Conservation (phyloP, 2,329 filamentous ascomycete genomes). For the Colletotrichum caudatum region DNA sequence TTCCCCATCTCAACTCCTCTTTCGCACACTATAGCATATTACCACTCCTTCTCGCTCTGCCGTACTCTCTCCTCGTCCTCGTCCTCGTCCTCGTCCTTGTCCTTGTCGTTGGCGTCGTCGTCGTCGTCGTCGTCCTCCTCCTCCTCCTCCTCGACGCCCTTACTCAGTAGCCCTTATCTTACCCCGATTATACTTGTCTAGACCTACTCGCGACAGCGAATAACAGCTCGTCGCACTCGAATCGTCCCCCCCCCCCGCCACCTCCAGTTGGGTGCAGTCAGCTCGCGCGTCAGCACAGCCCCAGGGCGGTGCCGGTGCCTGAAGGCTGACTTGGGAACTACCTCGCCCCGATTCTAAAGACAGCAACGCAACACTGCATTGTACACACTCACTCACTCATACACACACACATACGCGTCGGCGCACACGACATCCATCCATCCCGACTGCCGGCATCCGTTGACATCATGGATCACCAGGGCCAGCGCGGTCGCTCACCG, state of each 20-base stretch:
- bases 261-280: constrained; percentile 44
- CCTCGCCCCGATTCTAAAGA: constrained; percentile 56
- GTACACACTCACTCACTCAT: constrained; percentile 2
- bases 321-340: constrained; percentile 61
- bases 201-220: constrained; percentile 36
- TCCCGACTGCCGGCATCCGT: constrained; percentile 33
- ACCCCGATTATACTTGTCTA: constrained; percentile 16
- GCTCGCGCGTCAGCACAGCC: constrained; percentile 57
- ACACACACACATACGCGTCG: constrained; percentile 15
- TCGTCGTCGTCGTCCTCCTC: background rate
- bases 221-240: constrained; percentile 31
- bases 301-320: constrained; percentile 54
- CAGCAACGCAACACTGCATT: constrained; percentile 47
- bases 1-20: constrained; percentile 38
- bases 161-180: constrained; percentile 20
- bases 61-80: constrained; percentile 15
- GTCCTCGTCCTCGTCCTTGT: constrained; percentile 12
- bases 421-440: constrained; percentile 41
- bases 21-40: constrained; percentile 30
- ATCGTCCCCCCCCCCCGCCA: constrained; percentile 23
- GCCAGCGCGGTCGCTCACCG: constrained; percentile 68
- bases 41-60: constrained; percentile 24
- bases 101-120: background rate
- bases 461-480: constrained; percentile 57
- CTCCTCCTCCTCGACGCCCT: constrained; percentile 3